These are phyloP conservation scores for Saccharomyces pastorianus DNA, from an alignment of 1,139 yeast species.

Conservation along the genomic window DNA sequence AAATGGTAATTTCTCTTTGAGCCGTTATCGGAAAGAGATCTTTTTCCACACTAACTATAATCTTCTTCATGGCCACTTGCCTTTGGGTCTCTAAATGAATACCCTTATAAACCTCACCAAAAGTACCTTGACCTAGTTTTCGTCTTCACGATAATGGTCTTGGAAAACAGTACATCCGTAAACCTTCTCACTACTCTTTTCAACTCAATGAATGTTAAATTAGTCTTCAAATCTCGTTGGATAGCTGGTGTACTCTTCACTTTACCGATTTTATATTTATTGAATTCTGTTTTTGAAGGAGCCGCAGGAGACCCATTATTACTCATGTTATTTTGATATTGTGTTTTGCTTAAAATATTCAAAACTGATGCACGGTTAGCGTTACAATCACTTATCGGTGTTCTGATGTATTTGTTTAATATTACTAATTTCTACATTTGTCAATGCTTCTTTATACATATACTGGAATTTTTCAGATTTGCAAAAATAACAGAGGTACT, in stretches of 20 bases:
- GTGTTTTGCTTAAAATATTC: not conserved
- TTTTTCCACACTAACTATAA: slow-evolving; percentile 72
- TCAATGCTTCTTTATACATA: too few species aligned
- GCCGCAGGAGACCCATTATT: slow-evolving; percentile 2
- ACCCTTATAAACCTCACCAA: slow-evolving; percentile 79
- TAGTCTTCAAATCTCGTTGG: slow-evolving; percentile 22
- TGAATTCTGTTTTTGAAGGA: slow-evolving; percentile 15
- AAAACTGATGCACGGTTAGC: not conserved
- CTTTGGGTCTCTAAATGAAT: slow-evolving; percentile 40
- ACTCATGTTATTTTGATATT: slow-evolving; percentile 3
- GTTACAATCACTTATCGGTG: not conserved
- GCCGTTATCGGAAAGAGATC: slow-evolving; percentile 97
- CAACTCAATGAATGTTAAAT: slow-evolving; percentile 23
- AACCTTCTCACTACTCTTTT: slow-evolving; percentile 21
- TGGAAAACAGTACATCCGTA: slow-evolving; percentile 30
- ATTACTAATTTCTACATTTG: too few species aligned
- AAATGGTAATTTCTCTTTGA: slow-evolving; percentile 78
- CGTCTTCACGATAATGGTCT: slow-evolving; percentile 45
- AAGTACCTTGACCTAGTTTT: slow-evolving; percentile 89
- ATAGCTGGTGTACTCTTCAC: slow-evolving; percentile 30
- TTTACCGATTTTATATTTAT: slow-evolving; percentile 29
- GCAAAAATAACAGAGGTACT: too few species aligned
- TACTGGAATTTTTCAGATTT: too few species aligned
- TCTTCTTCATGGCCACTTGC: slow-evolving; percentile 77
- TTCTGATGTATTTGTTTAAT: not conserved